Evolutionary conservation across 257 asterid genomes (phyloP).

Genomic region (Lithospermum erythrorhizon): DNA sequence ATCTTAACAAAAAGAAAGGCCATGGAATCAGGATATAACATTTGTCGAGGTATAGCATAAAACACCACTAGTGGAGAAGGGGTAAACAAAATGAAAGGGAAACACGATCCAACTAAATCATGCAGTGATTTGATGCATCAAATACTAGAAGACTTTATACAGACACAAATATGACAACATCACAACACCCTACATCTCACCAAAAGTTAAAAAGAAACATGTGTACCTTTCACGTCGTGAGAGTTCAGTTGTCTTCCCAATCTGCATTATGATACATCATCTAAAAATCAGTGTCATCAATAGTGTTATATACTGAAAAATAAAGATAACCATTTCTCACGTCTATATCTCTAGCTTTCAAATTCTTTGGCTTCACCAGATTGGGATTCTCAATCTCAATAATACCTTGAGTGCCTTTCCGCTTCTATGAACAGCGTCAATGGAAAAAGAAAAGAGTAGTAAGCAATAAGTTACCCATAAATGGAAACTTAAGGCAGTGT

Average conservation of each 20-base stretch:
- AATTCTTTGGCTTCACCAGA: conserved; percentile 58
- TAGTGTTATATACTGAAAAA: neutral
- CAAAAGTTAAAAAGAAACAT: neutral
- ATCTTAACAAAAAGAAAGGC: neutral
- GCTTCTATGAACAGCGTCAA: conserved; percentile 42
- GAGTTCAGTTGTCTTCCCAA: conserved; percentile 86
- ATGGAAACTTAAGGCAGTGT: neutral
- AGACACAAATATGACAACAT: too few relatives aligned
- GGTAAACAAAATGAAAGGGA: neutral
- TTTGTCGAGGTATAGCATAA: neutral
- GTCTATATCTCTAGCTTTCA: conserved; percentile 83
- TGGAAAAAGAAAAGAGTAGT: conserved; percentile 5
- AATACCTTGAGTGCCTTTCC: conserved; percentile 66
- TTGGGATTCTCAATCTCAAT: conserved; percentile 84
- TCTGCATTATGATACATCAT: conserved; percentile 27
- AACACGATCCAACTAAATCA: neutral
- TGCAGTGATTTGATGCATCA: neutral
- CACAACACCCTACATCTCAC: neutral
- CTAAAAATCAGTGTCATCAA: conserved; percentile 7
- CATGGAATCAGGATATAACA: neutral
- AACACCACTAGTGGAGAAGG: neutral
- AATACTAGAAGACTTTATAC: neutral
- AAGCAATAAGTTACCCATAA: neutral
- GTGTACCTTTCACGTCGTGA: conserved; percentile 84
- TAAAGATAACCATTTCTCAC: conserved; percentile 24